Evolutionary conservation across 441 rosid species (phyloP).

Genomic region (Gossypium aridum): DNA sequence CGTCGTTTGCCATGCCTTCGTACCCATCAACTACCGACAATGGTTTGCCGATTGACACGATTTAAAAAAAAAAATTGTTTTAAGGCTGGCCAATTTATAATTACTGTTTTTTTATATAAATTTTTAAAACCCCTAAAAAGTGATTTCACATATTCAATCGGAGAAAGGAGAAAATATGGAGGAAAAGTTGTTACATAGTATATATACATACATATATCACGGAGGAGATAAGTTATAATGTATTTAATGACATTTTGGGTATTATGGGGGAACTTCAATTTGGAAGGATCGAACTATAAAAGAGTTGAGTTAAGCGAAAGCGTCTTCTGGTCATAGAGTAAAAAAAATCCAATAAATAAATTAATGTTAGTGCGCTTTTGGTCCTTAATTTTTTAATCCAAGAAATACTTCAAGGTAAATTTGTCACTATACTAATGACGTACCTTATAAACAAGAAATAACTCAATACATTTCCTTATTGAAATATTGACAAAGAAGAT

Average conservation of each 20-base stretch:
- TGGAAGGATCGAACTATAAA: too few relatives aligned
- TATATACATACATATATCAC: background rate
- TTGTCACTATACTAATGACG: too few relatives aligned
- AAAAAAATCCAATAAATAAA: too few relatives aligned
- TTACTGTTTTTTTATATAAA: background rate
- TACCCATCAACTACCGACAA: constrained; percentile 21
- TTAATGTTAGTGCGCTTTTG: too few relatives aligned
- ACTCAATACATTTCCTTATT: background rate
- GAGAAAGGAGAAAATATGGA: background rate
- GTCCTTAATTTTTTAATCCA: too few relatives aligned
- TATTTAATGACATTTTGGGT: too few relatives aligned
- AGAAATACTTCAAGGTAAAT: too few relatives aligned
- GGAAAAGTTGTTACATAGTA: background rate
- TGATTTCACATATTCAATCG: background rate
- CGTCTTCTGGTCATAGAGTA: too few relatives aligned
- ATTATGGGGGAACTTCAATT: too few relatives aligned
- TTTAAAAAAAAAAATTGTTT: background rate
- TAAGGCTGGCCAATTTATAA: background rate
- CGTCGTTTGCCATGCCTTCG: constrained; percentile 43
- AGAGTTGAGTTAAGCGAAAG: too few relatives aligned
- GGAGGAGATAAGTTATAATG: background rate
- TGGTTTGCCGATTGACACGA: constrained; percentile 1
- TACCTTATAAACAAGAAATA: too few relatives aligned
- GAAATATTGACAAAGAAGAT: background rate
- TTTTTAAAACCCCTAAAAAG: background rate